Evolutionary conservation across 2,329 filamentous ascomycete genomes (phyloP).

Genomic region (Pseudonectria foliicola): DNA sequence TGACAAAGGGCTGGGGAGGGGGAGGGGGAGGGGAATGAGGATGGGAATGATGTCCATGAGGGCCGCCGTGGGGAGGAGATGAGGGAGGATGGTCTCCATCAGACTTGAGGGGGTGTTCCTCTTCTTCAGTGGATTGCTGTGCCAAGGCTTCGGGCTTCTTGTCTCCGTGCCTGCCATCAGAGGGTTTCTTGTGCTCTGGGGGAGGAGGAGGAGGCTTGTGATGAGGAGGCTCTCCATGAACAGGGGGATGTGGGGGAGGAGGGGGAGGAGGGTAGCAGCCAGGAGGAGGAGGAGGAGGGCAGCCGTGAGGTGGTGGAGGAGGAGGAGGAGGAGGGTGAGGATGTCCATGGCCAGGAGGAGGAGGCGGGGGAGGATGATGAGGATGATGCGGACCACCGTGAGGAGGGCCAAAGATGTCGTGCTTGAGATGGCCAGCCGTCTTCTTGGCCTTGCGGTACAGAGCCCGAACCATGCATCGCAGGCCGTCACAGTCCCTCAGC

Average conservation of each 20-base stretch:
- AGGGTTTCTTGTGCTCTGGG: constrained; percentile 16
- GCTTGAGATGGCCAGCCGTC: constrained; percentile 14
- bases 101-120: too few relatives aligned
- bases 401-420: constrained; percentile 9
- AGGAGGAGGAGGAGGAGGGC: constrained; percentile 16
- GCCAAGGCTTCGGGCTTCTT: too few relatives aligned
- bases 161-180: too few relatives aligned
- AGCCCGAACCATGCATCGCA: constrained; percentile 34
- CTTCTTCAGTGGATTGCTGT: too few relatives aligned
- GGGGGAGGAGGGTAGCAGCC: constrained; percentile 24
- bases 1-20: constrained; percentile 11
- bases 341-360: constrained; percentile 4
- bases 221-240: constrained; percentile 11
- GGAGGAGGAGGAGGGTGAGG: constrained; percentile 2
- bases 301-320: background rate
- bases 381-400: constrained; percentile 3
- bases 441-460: constrained; percentile 33
- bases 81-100: constrained; percentile 6
- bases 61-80: constrained; percentile 16
- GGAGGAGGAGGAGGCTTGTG: constrained; percentile 15
- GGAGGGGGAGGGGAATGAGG: constrained; percentile 6
- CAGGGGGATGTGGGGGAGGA: constrained; percentile 14
- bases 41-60: constrained; percentile 7
- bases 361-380: constrained; percentile 2
- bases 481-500: constrained; percentile 12